Conservation (phyloP, 78 protist species). For the Dictyostelium intermedium region DNA sequence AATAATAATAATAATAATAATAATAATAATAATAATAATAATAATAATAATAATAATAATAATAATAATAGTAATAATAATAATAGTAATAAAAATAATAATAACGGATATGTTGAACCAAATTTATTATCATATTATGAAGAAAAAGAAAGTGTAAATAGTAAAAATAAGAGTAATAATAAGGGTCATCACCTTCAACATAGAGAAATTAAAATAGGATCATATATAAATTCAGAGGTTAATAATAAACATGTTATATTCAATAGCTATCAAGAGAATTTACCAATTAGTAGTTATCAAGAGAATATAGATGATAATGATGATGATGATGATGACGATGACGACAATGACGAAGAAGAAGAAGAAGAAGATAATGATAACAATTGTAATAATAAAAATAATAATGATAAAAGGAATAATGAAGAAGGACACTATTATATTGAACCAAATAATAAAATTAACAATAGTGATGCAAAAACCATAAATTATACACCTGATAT, state of each 20-base stretch:
- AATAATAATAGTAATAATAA: not conserved
- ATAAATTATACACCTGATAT: slow-evolving; percentile 24
- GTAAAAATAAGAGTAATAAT: not conserved
- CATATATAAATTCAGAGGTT: not conserved
- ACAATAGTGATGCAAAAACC: not conserved
- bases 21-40: not conserved
- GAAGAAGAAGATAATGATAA: not conserved
- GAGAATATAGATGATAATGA: not conserved
- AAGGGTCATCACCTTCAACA: not conserved
- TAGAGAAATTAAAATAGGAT: not conserved
- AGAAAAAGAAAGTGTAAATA: not conserved
- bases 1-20: not conserved
- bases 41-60: not conserved
- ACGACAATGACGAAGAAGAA: not conserved
- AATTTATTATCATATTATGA: slow-evolving; percentile 10
- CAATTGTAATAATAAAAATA: no score
- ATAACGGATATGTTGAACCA: not conserved
- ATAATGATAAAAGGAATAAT: no score
- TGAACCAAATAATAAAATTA: not conserved
- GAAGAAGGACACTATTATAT: not conserved
- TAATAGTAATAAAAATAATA: slow-evolving; percentile 25
- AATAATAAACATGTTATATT: not conserved
- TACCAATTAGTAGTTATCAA: slow-evolving; percentile 1
- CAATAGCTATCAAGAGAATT: not conserved
- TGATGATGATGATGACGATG: not conserved